Evolutionary conservation across 2,329 filamentous ascomycete species (phyloP).

Genomic region (Fusarium stilboides): DNA sequence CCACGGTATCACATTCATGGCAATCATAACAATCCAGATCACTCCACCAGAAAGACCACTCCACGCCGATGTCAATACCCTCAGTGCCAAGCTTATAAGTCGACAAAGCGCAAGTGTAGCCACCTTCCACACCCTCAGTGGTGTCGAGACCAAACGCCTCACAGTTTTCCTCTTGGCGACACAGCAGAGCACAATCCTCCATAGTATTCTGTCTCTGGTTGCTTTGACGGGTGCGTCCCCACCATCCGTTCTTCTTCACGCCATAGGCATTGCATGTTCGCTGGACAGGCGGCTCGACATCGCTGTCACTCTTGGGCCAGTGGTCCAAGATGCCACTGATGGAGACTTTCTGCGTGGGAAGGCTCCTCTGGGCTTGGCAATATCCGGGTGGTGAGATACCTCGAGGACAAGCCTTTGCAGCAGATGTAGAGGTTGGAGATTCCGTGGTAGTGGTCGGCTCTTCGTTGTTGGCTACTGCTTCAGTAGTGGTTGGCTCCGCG

Average conservation of each 20-base stretch:
- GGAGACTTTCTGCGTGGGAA: neutral
- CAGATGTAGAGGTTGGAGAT: neutral
- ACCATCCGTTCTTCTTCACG: conserved; percentile 10
- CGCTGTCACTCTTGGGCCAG: conserved; percentile 3
- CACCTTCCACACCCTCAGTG: no score
- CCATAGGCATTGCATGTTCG: conserved; percentile 21
- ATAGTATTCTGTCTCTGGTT: conserved; percentile 5
- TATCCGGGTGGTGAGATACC: neutral
- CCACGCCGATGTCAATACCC: conserved; percentile 8
- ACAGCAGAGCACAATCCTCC: conserved; percentile 21
- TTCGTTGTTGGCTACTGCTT: neutral
- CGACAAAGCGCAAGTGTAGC: neutral
- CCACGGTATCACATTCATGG: conserved; percentile 3
- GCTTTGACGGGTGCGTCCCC: neutral
- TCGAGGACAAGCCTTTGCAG: neutral
- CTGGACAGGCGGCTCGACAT: neutral
- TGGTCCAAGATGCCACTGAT: conserved; percentile 6
- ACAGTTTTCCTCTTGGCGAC: neutral
- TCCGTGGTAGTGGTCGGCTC: neutral
- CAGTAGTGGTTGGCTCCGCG: neutral
- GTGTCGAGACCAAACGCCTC: conserved; percentile 17
- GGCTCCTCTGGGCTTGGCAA: neutral
- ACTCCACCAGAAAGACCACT: conserved; percentile 19
- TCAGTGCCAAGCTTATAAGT: conserved; percentile 18
- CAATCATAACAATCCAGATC: conserved; percentile 26